Evolutionary conservation across 805 yeast genomes (phyloP), one percentile per base, ranked within the genome.

Genomic region (Metschnikowia corniflorae): DNA sequence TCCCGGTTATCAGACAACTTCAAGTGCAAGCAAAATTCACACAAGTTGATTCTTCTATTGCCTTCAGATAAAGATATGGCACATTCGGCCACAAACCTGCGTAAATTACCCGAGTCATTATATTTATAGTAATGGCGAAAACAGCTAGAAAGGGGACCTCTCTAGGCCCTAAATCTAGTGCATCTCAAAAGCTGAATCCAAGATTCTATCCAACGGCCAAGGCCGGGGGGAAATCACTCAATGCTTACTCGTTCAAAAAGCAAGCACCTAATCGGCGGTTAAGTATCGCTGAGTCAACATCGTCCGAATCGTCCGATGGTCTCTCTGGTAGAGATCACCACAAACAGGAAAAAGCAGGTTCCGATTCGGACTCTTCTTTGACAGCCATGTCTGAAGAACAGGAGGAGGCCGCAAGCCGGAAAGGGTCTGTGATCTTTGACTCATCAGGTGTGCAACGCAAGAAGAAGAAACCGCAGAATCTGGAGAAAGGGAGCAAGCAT

Each of bases 281-380:
- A 37, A 63, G 70, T 44, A 53, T 67, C 12, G 68, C 55, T 3
- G 63, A 60, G 26, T 58, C 65, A 2, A 45, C 62, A 6, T 51
- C 61, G 17, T 54, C 63, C 9, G 50, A 44, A 13, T 42, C 54
- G 8, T 57, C 64, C 9, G 61, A 55, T 18, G 40, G 45, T 31
- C 42, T 43, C 30, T 37, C 46, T 13, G 39, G 45, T 36, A 42
- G 37, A 36, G 33, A 27, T 19, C 38, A 33, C 24, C 16, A 28
- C 23, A 20, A 19, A 20, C 38, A 19, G 22, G 30, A 28, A 2
- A 30, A 30, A 2, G 30, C 43, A 9, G 48, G 33, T 20, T 45
- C 51, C 18, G 67, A 63, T 29, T 59, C 68, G 1, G 73, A 67
- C 32, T 60, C 66, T 12, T 65, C 71, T 0, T 49, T 68, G 21